Evolutionary conservation across 2,329 filamentous ascomycete species (phyloP).

Genomic region (Leptosphaerulina australis): DNA sequence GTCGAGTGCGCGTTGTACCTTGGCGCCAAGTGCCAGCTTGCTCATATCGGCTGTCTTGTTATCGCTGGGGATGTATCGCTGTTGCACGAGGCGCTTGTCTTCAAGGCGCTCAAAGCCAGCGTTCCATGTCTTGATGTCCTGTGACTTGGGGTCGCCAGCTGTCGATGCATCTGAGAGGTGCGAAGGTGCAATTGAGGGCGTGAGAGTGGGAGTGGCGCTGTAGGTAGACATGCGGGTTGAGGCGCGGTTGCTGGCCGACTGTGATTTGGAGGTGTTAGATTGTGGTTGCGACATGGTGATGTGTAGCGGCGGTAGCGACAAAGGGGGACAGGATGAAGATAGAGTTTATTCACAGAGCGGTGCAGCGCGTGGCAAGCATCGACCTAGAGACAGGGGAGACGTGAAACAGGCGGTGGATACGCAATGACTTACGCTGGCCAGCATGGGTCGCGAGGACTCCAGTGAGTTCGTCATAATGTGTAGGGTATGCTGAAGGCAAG

Average conservation of each 20-base stretch:
- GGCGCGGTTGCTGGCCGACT: slow-evolving; percentile 46
- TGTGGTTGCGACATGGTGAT: slow-evolving; percentile 29
- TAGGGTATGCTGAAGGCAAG: slow-evolving; percentile 7
- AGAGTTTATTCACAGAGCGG: slow-evolving; percentile 20
- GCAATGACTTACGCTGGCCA: slow-evolving; percentile 48
- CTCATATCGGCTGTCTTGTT: slow-evolving; percentile 82
- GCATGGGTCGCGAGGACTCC: slow-evolving; percentile 50
- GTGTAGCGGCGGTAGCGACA: slow-evolving; percentile 6
- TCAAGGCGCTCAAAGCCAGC: slow-evolving; percentile 84
- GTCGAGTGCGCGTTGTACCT: slow-evolving; percentile 85
- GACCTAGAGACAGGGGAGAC: slow-evolving; percentile 27
- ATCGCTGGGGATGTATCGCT: slow-evolving; percentile 78
- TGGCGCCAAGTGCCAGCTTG: slow-evolving; percentile 87
- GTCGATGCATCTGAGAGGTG: slow-evolving; percentile 47
- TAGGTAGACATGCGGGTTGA: slow-evolving; percentile 58
- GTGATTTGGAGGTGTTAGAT: slow-evolving; percentile 37
- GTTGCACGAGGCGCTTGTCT: slow-evolving; percentile 81
- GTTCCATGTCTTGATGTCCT: slow-evolving; percentile 76
- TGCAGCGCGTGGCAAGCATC: slow-evolving; percentile 20
- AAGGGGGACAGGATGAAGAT: slow-evolving; percentile 6
- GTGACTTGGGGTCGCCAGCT: slow-evolving; percentile 57
- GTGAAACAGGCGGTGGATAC: slow-evolving; percentile 41
- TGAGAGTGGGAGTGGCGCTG: slow-evolving; percentile 57
- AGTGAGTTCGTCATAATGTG: slow-evolving; percentile 48
- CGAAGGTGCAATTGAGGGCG: slow-evolving; percentile 57